Base-by-base conservation (phyloP, 2,329 filamentous ascomycete species). In the Fusarium sp. region DNA sequence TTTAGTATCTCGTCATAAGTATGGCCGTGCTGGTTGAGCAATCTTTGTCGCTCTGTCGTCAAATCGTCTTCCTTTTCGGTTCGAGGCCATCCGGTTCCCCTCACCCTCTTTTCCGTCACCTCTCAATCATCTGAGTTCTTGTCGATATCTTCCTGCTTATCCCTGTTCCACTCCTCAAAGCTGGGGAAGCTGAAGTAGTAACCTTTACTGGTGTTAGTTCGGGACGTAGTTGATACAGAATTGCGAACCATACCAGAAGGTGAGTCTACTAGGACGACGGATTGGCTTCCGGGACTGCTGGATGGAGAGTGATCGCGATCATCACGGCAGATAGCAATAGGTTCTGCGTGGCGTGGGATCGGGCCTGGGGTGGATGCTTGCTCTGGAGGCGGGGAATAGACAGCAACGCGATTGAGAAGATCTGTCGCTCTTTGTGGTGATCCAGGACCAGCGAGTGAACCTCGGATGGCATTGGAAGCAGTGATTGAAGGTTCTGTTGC, bases 131-230 rank as follows among this genome's bases (percentile, higher is more conserved):
- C 70, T 4, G 63, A 59, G 31, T 72, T 70, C 55, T 75, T 73
- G 46, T 71, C 61, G 15, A 75, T 65, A 21, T 70, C 64, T 28
- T 67, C 68, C 31, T 73, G 67, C 45, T 75, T 73, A 40, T 73
- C 83, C 21, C 81, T 81, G 42, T 87, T 86, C 83, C 89, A 92
- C 63, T 88, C 85, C 73, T 93, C 91, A 77, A 92, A 92, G 77
- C 87, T 91, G 17, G 91, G 91, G 76, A 93, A 93, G 81, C 90
- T 92, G 75, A 91, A 89, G 79, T 93, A 93, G 65, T 88, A 86
- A 57, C 70, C 75, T 77, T 61, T 33, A 8, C n/a, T 43, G 26
- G 31, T 60, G 64, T 75, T 39, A 73, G 70, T 85, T 73, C 80
- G 79, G 51, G 78, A 78, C 80, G 57, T 15, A 22, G 15, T 17